Evolutionary conservation across 805 yeast genomes (phyloP), one percentile per base, ranked within the genome.

Genomic region (Metschnikowia rubicola): DNA sequence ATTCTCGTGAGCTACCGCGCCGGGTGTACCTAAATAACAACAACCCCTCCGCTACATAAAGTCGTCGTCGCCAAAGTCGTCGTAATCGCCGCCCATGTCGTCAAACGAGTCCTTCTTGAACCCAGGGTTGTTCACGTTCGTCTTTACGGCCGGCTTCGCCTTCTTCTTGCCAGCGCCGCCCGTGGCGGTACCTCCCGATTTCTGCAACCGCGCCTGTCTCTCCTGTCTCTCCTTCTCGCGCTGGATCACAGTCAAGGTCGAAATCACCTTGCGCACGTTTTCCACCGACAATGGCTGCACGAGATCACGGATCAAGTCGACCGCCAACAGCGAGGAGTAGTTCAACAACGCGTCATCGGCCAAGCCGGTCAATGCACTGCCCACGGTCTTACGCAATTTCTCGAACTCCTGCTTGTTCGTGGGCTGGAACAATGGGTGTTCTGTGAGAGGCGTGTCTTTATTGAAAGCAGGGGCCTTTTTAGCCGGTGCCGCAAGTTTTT

Each of bases 141-240:
- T 74, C 64, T 84, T 85, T 38, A 88, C 85, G 47, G 81, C 68
- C 47, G 88, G 85, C 68, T 86, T 86, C 48, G 89, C 96, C 81
- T 91, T 92, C 81, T 86, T 86, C 79, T 91, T 90, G 69, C 96
- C 96, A 34, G 95, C 94, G 64, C 97, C 97, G 59, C 95, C 95
- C 21, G 88, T 80, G 35, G 92, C 81, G 28, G 95, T 86, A 54
- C 92, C 94, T 52, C 94, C 92, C 46, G 88, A 77, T 64, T 83
- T 85, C 58, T 86, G 80, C 60, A 87, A 71, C 66, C 97, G 83
- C 26, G 87, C 89, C 60, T 81, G 87, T 75, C 97, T 88, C 71
- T 92, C 98, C 46, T 85, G 86, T 64, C 84, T 85, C 67, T 84
- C 89, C 71, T 92, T 92, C 47, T 90, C 96, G 60, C 86, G 90